phyloP scores from a whole-genome alignment of 495 filamentous ascomycete genomes.

The Massariosphaeria phaeospora region DNA sequence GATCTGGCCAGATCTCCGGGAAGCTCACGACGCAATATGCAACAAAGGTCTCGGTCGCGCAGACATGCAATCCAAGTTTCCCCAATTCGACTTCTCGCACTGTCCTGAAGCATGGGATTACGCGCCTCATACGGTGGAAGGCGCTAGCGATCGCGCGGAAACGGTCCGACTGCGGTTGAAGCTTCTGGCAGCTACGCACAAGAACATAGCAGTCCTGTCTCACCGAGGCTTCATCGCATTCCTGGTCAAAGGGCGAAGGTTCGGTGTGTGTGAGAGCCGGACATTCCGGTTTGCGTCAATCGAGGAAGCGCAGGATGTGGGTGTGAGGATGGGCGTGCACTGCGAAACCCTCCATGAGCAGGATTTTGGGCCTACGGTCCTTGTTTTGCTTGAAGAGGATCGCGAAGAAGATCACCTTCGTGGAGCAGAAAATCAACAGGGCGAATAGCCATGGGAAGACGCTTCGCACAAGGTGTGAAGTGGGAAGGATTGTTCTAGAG shows the following conservation, averaged over 20 bases:
- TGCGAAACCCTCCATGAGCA: constrained; percentile 5
- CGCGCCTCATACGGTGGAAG: constrained; percentile 7
- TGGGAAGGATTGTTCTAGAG: too few relatives aligned
- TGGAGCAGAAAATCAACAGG: too few relatives aligned
- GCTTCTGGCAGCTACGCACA: not conserved
- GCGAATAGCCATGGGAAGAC: too few relatives aligned
- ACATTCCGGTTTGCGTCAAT: constrained; percentile 6
- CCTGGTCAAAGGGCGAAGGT: constrained; percentile 10
- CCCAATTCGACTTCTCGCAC: constrained; percentile 8
- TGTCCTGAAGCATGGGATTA: constrained; percentile 19
- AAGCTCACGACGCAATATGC: constrained; percentile 20
- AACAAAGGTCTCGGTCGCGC: constrained; percentile 9
- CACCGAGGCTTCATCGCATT: constrained; percentile 17
- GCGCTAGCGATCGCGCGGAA: constrained; percentile 8
- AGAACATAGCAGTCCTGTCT: constrained; percentile 8
- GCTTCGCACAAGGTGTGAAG: too few relatives aligned
- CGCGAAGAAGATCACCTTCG: too few relatives aligned
- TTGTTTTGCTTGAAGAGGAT: too few relatives aligned
- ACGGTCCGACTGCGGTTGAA: constrained; percentile 5
- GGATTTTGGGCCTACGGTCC: constrained; percentile 18
- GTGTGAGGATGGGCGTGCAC: not conserved
- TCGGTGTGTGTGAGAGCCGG: constrained; percentile 9
- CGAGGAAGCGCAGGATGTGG: constrained; percentile 1
- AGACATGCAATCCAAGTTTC: constrained; percentile 2
- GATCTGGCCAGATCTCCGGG: constrained; percentile 21